phyloP scores from a whole-genome alignment of 768 basidiomycete species.

The Lentinula raphanica region DNA sequence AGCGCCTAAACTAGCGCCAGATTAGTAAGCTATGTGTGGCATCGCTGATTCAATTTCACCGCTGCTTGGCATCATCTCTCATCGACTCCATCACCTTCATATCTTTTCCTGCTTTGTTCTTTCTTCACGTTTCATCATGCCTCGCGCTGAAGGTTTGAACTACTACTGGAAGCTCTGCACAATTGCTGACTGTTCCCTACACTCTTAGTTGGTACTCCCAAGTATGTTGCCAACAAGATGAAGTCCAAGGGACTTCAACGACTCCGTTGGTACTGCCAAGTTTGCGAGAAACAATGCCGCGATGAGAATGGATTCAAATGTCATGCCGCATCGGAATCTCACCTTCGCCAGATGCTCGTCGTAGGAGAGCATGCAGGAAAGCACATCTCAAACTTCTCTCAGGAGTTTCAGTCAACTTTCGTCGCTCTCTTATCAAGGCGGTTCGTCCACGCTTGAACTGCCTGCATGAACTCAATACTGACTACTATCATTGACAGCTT shows the following conservation, averaged over 20 bases:
- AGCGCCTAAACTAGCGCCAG: too few relatives aligned
- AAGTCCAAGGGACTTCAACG: slow-evolving; percentile 96
- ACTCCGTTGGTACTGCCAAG: slow-evolving; percentile 97
- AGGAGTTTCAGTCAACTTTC: slow-evolving; percentile 87
- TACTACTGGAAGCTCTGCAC: neutral
- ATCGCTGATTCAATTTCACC: too few relatives aligned
- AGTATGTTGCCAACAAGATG: slow-evolving; percentile 92
- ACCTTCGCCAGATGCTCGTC: slow-evolving; percentile 94
- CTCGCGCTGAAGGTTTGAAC: slow-evolving; percentile 71
- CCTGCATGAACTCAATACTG: too few relatives aligned
- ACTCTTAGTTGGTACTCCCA: slow-evolving; percentile 73
- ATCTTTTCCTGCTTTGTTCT: neutral
- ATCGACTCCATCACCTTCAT: too few relatives aligned
- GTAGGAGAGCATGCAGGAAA: slow-evolving; percentile 91
- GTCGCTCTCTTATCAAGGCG: slow-evolving; percentile 84
- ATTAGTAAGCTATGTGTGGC: too few relatives aligned
- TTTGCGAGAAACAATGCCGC: slow-evolving; percentile 97
- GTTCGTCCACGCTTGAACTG: slow-evolving; percentile 41
- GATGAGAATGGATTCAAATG: slow-evolving; percentile 99
- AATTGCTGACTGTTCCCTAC: neutral
- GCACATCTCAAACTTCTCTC: slow-evolving; percentile 88
- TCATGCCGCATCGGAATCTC: slow-evolving; percentile 81
- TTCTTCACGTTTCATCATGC: slow-evolving; percentile 42
- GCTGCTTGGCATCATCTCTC: too few relatives aligned
- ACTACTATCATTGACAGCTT: slow-evolving; percentile 51